These are phyloP conservation scores for Symbiodinium natans DNA, from an alignment of 73 alveolate genomes.

Conservation along the genomic window DNA sequence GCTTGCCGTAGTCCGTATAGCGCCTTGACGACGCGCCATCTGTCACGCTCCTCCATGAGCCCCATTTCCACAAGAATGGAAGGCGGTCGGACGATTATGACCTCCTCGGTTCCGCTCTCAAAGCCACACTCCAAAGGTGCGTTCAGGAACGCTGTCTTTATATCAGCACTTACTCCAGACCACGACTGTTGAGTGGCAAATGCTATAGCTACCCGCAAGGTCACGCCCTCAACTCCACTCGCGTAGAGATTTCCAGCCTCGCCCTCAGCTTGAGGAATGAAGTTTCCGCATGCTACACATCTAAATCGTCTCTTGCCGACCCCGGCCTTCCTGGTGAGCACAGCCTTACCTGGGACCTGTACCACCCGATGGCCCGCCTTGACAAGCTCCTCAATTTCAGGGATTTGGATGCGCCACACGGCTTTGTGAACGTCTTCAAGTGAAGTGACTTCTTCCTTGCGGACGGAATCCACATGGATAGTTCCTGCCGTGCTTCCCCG, in stretches of 20 bases:
- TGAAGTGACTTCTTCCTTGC: not conserved
- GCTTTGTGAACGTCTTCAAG: not conserved
- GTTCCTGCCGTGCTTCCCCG: not conserved
- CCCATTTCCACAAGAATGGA: no score
- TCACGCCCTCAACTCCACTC: not conserved
- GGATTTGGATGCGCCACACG: not conserved
- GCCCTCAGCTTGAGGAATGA: not conserved
- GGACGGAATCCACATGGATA: not conserved
- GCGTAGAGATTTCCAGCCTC: not conserved
- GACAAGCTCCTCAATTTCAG: not conserved
- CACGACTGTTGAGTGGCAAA: not conserved
- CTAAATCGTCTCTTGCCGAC: not conserved
- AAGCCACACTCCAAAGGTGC: not conserved
- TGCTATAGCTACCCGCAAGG: no score
- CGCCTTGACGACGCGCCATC: not conserved
- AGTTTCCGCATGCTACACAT: not conserved
- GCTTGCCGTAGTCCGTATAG: not conserved
- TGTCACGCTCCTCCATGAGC: no score
- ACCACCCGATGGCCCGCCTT: not conserved
- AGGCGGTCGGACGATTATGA: not conserved
- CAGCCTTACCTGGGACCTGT: not conserved
- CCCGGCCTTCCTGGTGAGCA: not conserved
- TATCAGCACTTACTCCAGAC: not conserved
- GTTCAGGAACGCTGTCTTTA: not conserved
- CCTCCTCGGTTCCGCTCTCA: not conserved